phyloP scores from a whole-genome alignment of 2,329 filamentous ascomycete species.

The Colletotrichum lini region DNA sequence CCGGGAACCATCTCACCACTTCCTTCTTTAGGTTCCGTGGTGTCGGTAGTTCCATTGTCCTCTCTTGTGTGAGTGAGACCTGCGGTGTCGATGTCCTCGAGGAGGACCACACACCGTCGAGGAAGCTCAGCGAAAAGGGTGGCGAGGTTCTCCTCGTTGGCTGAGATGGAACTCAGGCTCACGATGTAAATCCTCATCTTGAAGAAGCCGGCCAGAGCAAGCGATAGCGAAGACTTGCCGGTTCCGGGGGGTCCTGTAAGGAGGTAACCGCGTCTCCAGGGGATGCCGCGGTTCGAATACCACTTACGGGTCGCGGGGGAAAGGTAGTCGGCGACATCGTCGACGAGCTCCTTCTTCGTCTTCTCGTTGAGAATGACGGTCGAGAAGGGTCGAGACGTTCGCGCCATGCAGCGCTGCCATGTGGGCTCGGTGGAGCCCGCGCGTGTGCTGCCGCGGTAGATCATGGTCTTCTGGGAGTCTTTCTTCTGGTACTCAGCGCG shows the following conservation, averaged over 20 bases:
- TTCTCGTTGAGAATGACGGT: slow-evolving; percentile 76
- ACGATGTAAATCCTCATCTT: slow-evolving; percentile 81
- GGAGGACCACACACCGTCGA: slow-evolving; percentile 78
- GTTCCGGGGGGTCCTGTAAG: slow-evolving; percentile 86
- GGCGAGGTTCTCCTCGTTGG: slow-evolving; percentile 76
- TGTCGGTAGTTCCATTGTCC: slow-evolving; percentile 33
- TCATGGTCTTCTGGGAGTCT: slow-evolving; percentile 74
- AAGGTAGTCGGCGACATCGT: slow-evolving; percentile 75
- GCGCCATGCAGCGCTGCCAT: slow-evolving; percentile 75
- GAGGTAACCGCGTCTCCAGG: slow-evolving; percentile 87
- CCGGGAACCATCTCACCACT: slow-evolving; percentile 51
- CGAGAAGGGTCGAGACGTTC: slow-evolving; percentile 72
- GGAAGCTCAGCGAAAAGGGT: slow-evolving; percentile 77
- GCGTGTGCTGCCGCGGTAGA: slow-evolving; percentile 71
- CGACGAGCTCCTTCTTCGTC: slow-evolving; percentile 71
- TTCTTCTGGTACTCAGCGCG: slow-evolving; percentile 68
- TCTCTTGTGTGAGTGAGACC: slow-evolving; percentile 75
- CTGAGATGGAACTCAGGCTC: slow-evolving; percentile 72
- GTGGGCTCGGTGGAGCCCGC: slow-evolving; percentile 58
- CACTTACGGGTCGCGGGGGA: slow-evolving; percentile 76
- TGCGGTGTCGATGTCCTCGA: slow-evolving; percentile 83
- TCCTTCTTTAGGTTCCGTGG: slow-evolving; percentile 41
- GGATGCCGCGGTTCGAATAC: slow-evolving; percentile 88
- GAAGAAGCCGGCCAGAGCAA: slow-evolving; percentile 79
- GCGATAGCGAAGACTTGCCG: slow-evolving; percentile 81